Base-by-base conservation (phyloP, 345 rosid genomes). In the Lumnitzera racemosa region DNA sequence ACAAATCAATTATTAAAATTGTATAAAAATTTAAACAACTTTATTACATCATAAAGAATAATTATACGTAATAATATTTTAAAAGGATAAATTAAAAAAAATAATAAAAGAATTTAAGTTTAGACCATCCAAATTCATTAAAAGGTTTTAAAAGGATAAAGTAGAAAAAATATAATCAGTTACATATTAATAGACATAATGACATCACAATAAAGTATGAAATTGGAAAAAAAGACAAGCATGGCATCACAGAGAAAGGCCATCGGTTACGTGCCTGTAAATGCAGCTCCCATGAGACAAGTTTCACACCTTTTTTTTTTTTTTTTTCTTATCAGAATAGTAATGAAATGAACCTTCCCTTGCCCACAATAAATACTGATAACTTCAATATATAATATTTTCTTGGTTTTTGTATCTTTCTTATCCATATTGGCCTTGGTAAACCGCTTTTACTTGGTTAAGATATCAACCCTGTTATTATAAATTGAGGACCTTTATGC, bases 241-340 rank as follows among this genome's bases (percentile, higher is more conserved):
- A 62, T 53, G 41, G 57, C 5, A 58, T 67, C 67, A 55, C 23
- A 3, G 65, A 61, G 49, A 52, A 62, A 13, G 55, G 64, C 36
- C 68, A 59, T 63, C 52, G 47, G 24, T 31, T 70, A 72, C 77
- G 76, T 80, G 86, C 85, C 66, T 60, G 24, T 66, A 55, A 61
- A 64, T 67, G 69, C 70, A 69, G 58, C 52, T 69, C 63, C 72
- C 69, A 29, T 46, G 50, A 49, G 74, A 57, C 74, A 75, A 55
- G 67, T 68, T 76, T 75, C 80, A 54, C 49, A 24, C 43, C 43
- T 23, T 62, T 16, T 48, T 51, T 16, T 48, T 51, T 51, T 49
- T 48, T 51, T 51, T 49, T 25, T 41, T 17, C 47, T 6, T 13
- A 17, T 13, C 20, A 15, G 36, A n/a, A 43, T 24, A 48, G 36